Conservation (phyloP, 352 stramenopile species). For the Phytophthora colocasiae region DNA sequence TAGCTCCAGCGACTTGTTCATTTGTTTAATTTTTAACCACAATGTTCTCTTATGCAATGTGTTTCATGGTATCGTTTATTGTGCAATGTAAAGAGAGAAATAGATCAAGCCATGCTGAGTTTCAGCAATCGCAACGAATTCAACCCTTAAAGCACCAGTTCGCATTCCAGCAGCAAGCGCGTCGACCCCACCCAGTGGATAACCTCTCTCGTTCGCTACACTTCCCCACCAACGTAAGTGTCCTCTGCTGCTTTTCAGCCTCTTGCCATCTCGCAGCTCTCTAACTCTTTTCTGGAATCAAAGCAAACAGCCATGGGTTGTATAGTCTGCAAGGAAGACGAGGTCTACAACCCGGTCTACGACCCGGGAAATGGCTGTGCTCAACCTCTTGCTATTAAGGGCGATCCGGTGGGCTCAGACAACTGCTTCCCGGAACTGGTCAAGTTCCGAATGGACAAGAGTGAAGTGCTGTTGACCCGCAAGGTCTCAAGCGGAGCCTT, state of each 20-base stretch:
- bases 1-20: conserved; percentile 22
- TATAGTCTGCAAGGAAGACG: conserved; percentile 32
- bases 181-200: conserved; percentile 5
- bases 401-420: conserved; percentile 43
- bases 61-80: not conserved
- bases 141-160: conserved; percentile 7
- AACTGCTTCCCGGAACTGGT: conserved; percentile 77
- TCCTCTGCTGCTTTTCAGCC: not conserved
- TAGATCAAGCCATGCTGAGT: too few species aligned
- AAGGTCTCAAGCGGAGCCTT: conserved; percentile 87
- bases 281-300: conserved; percentile 22
- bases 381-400: not conserved
- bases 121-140: too few species aligned
- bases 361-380: conserved; percentile 11
- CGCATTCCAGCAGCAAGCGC: conserved; percentile 13
- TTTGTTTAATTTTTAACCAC: conserved; percentile 44
- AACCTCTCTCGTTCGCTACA: conserved; percentile 1
- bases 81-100: too few species aligned
- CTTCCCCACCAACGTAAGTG: conserved; percentile 10
- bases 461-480: conserved; percentile 80
- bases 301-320: conserved; percentile 34
- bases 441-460: conserved; percentile 79
- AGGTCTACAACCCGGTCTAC: conserved; percentile 7
- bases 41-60: conserved; percentile 9
- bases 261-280: conserved; percentile 13